A percentile compares a stretch with the other conserved stretches of the same genome.
phyloP scores from a whole-genome alignment of 2,329 filamentous ascomycete species.

The Aureobasidium sp. region DNA sequence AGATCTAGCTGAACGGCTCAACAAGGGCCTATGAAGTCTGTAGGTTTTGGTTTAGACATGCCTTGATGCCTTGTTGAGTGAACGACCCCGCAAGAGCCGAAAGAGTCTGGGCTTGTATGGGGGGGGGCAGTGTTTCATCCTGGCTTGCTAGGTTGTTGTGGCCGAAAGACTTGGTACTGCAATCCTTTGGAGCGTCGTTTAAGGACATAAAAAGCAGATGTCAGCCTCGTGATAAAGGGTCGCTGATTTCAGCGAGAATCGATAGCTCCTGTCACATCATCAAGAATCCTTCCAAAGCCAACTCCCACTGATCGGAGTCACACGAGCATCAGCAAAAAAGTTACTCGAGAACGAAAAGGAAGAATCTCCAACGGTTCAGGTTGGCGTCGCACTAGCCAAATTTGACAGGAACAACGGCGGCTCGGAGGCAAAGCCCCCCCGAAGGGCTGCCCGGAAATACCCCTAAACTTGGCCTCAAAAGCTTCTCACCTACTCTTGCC shows the following conservation, averaged over 20 bases:
- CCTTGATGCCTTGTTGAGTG: background rate
- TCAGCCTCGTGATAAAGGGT: background rate
- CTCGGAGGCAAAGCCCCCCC: background rate
- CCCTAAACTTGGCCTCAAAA: conserved; percentile 6
- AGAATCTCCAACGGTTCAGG: background rate
- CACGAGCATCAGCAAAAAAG: background rate
- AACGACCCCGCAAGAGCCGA: conserved; percentile 4
- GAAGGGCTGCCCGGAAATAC: background rate
- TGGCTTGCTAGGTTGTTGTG: background rate
- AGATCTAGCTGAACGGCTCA: background rate
- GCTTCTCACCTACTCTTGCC: background rate
- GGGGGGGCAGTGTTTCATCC: conserved; percentile 3
- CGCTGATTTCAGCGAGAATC: background rate
- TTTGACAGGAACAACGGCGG: background rate
- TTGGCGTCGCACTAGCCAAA: background rate
- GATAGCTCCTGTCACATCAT: background rate
- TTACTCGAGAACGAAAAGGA: background rate
- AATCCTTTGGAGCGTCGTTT: background rate
- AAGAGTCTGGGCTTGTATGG: background rate
- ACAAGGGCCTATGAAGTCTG: background rate
- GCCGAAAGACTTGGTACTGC: background rate
- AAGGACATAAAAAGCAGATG: background rate
- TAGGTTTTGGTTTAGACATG: background rate
- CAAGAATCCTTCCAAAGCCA: background rate
- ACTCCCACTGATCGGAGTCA: background rate